A percentile compares a stretch with the other conserved stretches of the same genome.
Evolutionary conservation across 495 filamentous ascomycete species (phyloP).

Genomic region (Gamarada debralockiae): DNA sequence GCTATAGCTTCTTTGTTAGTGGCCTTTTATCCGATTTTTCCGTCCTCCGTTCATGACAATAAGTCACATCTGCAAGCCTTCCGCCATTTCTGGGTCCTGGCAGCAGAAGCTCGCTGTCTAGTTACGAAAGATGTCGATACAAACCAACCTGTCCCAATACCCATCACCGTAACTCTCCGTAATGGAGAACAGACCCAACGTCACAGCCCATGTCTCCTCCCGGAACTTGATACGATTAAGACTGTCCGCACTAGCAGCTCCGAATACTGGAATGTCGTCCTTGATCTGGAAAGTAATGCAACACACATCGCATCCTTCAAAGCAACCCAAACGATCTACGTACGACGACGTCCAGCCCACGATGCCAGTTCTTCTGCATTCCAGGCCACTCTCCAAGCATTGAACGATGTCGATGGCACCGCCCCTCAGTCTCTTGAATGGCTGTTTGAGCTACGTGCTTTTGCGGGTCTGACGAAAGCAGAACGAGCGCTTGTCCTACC

Average conservation of each 20-base stretch:
- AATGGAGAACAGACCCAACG: slow-evolving; percentile 36
- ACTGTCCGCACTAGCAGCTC: slow-evolving; percentile 62
- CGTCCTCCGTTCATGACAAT: slow-evolving; percentile 84
- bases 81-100: slow-evolving; percentile 95
- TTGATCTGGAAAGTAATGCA: slow-evolving; percentile 70
- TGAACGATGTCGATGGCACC: slow-evolving; percentile 45
- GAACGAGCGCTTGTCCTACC: slow-evolving; percentile 75
- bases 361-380: slow-evolving; percentile 68
- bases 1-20: slow-evolving; percentile 83
- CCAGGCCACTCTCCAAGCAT: slow-evolving; percentile 65
- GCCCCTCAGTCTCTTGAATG: slow-evolving; percentile 58
- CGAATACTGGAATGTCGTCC: slow-evolving; percentile 80
- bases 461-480: slow-evolving; percentile 65
- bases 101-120: slow-evolving; percentile 84
- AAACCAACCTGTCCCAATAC: slow-evolving; percentile 68
- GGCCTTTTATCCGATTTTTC: slow-evolving; percentile 92
- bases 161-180: slow-evolving; percentile 55
- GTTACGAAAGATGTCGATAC: slow-evolving; percentile 82
- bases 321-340: slow-evolving; percentile 70
- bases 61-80: slow-evolving; percentile 94
- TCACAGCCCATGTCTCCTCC: slow-evolving; percentile 76
- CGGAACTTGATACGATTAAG: slow-evolving; percentile 66
- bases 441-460: slow-evolving; percentile 64
- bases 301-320: slow-evolving; percentile 67
- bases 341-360: slow-evolving; percentile 72